Conservation (phyloP, 441 rosid genomes). For the Manihot esculenta region DNA sequence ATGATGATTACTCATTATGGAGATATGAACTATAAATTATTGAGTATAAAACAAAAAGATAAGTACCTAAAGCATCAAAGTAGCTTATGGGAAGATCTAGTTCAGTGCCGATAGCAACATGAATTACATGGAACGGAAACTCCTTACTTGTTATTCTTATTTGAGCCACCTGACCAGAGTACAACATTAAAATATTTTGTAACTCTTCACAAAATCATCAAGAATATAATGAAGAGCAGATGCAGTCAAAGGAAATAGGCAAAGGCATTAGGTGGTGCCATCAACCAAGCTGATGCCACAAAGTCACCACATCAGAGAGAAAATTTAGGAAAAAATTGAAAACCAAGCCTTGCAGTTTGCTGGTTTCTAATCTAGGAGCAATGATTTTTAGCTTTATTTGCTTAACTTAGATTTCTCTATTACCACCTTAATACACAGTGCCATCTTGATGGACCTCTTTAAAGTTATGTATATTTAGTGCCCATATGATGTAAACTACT, state of each 20-base stretch:
- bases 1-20: slow-evolving; percentile 18
- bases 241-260: neutral
- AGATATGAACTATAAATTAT: slow-evolving; percentile 19
- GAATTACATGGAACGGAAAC: slow-evolving; percentile 46
- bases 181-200: slow-evolving; percentile 18
- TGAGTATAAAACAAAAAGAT: slow-evolving; percentile 10
- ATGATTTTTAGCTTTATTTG: neutral
- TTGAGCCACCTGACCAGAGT: slow-evolving; percentile 76
- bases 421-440: neutral
- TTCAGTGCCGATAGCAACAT: slow-evolving; percentile 82
- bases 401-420: neutral
- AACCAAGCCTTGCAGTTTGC: neutral
- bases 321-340: neutral
- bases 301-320: neutral
- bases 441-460: neutral
- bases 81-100: slow-evolving; percentile 65
- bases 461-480: slow-evolving; percentile 1
- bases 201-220: slow-evolving; percentile 9
- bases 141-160: slow-evolving; percentile 58
- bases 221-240: slow-evolving; percentile 14
- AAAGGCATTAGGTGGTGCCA: neutral
- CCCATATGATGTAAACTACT: neutral
- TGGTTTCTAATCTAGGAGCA: neutral
- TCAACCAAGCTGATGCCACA: neutral
- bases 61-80: slow-evolving; percentile 70